Conservation (phyloP, 371 early-diverging fungal species). For the Apophysomyces trapeziformis region DNA sequence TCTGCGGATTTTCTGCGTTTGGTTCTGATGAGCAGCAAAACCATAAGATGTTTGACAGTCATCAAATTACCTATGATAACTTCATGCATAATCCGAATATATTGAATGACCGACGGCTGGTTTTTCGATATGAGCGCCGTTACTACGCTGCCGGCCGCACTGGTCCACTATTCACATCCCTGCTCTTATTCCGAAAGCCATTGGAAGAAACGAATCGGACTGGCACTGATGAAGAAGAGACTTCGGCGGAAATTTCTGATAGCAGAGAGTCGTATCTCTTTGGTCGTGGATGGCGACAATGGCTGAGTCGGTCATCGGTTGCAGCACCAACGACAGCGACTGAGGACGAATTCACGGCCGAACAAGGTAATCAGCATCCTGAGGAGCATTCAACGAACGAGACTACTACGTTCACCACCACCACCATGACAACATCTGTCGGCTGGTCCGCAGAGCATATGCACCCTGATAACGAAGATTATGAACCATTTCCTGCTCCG, state of each 20-base stretch:
- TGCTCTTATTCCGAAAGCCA: conserved; percentile 54
- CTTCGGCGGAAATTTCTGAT: conserved; percentile 29
- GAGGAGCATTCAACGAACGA: conserved; percentile 17
- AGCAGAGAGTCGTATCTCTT: conserved; percentile 50
- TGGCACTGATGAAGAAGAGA: neutral
- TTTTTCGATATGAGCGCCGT: conserved; percentile 67
- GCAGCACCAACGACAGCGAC: conserved; percentile 26
- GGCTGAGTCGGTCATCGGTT: conserved; percentile 54
- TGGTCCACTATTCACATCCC: conserved; percentile 59
- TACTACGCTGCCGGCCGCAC: conserved; percentile 50
- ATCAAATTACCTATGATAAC: conserved; percentile 62
- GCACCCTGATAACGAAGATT: conserved; percentile 23
- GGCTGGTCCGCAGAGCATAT: conserved; percentile 44
- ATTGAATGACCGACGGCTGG: conserved; percentile 67
- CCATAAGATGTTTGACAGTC: conserved; percentile 62
- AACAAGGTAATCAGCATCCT: conserved; percentile 9
- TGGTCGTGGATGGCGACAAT: conserved; percentile 58
- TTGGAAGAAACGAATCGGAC: conserved; percentile 14
- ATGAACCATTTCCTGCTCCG: conserved; percentile 14
- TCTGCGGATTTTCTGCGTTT: conserved; percentile 55
- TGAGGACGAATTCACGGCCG: neutral
- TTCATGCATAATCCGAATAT: conserved; percentile 72
- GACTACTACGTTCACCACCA: conserved; percentile 49
- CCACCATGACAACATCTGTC: conserved; percentile 51
- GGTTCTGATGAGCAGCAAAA: conserved; percentile 54